Evolutionary conservation across 2,329 filamentous ascomycete species (phyloP), one percentile per base, ranked within the genome.

Genomic region (Onygena corvina): DNA sequence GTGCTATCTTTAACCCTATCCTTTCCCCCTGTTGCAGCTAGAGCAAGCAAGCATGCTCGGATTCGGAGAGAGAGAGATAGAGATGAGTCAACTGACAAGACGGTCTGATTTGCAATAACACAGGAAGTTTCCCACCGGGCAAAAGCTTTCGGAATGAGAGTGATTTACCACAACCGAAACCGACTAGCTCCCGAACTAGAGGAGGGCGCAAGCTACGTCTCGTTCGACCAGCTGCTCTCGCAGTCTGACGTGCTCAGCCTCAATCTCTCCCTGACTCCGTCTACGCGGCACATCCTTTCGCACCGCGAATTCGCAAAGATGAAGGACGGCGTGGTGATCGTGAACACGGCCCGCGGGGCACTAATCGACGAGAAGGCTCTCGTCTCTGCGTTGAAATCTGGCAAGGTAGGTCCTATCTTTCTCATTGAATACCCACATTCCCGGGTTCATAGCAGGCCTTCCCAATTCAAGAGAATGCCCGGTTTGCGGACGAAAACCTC

Each of bases 91-190:
- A 50, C 42, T 46, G 18, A 18, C 47, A 33, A 14, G 31, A 31
- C 25, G 16, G 12, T 42, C 27, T 27, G 42, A 42, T 35, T 47
- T 23, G 25, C 12, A 46, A 29, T 36, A 21, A n/a, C n/a, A 7
- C 31, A 72, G 69, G 68, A 71, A 61, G 67, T 71, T 57, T 69
- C 69, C 33, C 58, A 58, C 48, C 67, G 69, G 34, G 69, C 69
- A 21, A 64, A 62, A 51, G 68, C 67, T 11, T 71, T 71, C 47
- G 69, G 69, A 14, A 70, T 71, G 67, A 69, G 63, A 45, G 70
- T 72, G 50, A 65, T 67, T 47, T 72, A 72, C 54, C 69, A 72
- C 59, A 72, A 72, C 52, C 66, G 69, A 49, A 64, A 63, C 4
- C 61, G 60, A n/a, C 62, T 71, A 1, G 55, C 66, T 1, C 57